These are phyloP conservation scores for Trichoderma gamsii DNA, from an alignment of 495 filamentous ascomycete species.

Conservation along the genomic window DNA sequence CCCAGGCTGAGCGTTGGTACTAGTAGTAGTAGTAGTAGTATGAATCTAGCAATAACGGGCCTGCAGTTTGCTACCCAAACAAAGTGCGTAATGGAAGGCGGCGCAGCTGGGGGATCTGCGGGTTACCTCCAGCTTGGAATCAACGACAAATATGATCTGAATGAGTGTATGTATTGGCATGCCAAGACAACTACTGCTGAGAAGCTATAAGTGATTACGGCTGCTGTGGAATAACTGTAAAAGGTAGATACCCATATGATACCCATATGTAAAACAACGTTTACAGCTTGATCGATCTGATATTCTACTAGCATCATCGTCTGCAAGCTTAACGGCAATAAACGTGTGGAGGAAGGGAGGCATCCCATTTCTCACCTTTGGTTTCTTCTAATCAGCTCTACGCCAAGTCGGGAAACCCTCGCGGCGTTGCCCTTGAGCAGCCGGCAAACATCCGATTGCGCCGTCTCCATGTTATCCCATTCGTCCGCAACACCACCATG, in stretches of 20 bases:
- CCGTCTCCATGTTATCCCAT: background rate
- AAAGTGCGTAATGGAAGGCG: constrained; percentile 3
- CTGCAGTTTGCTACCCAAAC: background rate
- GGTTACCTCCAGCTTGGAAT: background rate
- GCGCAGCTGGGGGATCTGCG: background rate
- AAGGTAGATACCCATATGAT: too few relatives aligned
- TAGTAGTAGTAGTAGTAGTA: background rate
- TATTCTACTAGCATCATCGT: background rate
- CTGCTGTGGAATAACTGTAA: too few relatives aligned
- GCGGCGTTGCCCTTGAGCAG: background rate
- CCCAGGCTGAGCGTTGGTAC: background rate
- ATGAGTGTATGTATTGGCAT: too few relatives aligned
- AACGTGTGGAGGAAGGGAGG: background rate
- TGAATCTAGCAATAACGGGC: background rate
- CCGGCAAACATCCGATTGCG: background rate
- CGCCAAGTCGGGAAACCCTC: background rate
- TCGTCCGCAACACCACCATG: background rate
- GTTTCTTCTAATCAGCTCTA: background rate
- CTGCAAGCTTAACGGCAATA: background rate
- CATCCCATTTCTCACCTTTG: background rate
- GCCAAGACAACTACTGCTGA: too few relatives aligned
- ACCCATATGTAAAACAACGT: too few relatives aligned
- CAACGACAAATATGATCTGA: too few relatives aligned
- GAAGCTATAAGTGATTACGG: too few relatives aligned
- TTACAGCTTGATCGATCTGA: background rate